phyloP scores from a whole-genome alignment of 2,329 filamentous ascomycete genomes.

The Pestalotiopsis sp. region DNA sequence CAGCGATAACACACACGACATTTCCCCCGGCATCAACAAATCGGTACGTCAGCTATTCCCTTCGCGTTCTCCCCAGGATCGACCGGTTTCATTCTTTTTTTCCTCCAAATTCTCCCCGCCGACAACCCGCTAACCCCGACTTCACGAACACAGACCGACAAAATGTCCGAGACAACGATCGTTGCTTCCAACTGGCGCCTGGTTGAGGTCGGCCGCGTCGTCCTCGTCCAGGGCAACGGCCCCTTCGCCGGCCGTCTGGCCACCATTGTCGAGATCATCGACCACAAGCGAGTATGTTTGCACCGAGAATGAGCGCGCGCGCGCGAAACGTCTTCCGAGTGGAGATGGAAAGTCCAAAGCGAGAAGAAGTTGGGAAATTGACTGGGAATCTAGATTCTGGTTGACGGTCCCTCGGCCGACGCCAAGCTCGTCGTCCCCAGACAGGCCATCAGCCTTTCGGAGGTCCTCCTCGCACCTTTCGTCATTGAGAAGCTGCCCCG shows the following conservation, averaged over 20 bases:
- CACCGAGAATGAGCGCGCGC: slow-evolving; percentile 8
- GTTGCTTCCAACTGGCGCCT: slow-evolving; percentile 87
- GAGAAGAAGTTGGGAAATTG: slow-evolving; percentile 27
- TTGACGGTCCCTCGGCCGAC: slow-evolving; percentile 90
- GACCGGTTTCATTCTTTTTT: background rate
- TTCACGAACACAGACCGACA: slow-evolving; percentile 50
- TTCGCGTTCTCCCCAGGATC: slow-evolving; percentile 9
- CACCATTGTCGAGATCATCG: slow-evolving; percentile 97
- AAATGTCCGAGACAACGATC: slow-evolving; percentile 83
- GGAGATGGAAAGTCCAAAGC: slow-evolving; percentile 17
- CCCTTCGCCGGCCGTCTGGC: slow-evolving; percentile 85
- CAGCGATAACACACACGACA: slow-evolving; percentile 25
- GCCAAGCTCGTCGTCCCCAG: slow-evolving; percentile 80
- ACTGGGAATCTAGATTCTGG: slow-evolving; percentile 70
- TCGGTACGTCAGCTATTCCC: slow-evolving; percentile 22
- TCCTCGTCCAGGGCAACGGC: slow-evolving; percentile 82
- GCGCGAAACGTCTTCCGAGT: background rate
- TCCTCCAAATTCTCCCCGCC: background rate
- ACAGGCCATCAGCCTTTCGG: slow-evolving; percentile 80
- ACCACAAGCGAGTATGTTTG: slow-evolving; percentile 98
- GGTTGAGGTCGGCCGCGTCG: slow-evolving; percentile 97
- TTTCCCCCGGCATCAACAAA: slow-evolving; percentile 20
- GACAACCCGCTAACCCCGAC: slow-evolving; percentile 12
- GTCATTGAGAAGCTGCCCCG: slow-evolving; percentile 85
- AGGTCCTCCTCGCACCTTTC: slow-evolving; percentile 87